These are phyloP conservation scores for Candida sanyaensis DNA, from an alignment of 1,139 yeast species.

Conservation along the genomic window DNA sequence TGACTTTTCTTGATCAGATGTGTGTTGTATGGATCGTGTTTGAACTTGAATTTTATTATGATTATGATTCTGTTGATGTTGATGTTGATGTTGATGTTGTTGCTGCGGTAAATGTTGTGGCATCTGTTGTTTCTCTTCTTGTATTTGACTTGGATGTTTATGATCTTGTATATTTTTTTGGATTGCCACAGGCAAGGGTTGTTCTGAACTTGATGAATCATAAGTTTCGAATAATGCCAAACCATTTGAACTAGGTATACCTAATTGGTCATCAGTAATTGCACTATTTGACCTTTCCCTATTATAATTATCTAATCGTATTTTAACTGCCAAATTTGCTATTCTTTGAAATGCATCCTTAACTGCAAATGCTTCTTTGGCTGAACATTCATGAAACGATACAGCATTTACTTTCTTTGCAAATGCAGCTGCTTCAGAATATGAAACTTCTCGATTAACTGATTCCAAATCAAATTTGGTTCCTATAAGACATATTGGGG, in stretches of 20 bases:
- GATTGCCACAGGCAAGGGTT: background rate
- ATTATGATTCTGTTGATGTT: too few species aligned
- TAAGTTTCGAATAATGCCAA: background rate
- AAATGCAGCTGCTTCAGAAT: conserved; percentile 30
- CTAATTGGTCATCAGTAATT: background rate
- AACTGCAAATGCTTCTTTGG: conserved; percentile 23
- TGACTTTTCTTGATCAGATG: background rate
- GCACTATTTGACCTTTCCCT: background rate
- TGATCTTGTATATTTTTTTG: background rate
- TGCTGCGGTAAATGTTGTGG: background rate
- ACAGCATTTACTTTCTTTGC: conserved; percentile 30
- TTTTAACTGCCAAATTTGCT: conserved; percentile 2
- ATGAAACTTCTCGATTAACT: conserved; percentile 25
- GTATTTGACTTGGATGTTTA: background rate
- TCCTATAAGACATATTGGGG: conserved; percentile 35
- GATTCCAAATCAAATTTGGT: conserved; percentile 31
- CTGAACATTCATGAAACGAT: conserved; percentile 31
- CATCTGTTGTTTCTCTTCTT: background rate
- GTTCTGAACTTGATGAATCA: background rate
- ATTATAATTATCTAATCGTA: background rate
- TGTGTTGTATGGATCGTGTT: background rate
- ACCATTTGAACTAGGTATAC: background rate
- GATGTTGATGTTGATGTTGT: too few species aligned
- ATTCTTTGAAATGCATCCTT: conserved; percentile 26
- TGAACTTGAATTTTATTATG: too few species aligned